These are phyloP conservation scores for Trypanosoma avium DNA, from an alignment of 208 protist species.

Conservation along the genomic window DNA sequence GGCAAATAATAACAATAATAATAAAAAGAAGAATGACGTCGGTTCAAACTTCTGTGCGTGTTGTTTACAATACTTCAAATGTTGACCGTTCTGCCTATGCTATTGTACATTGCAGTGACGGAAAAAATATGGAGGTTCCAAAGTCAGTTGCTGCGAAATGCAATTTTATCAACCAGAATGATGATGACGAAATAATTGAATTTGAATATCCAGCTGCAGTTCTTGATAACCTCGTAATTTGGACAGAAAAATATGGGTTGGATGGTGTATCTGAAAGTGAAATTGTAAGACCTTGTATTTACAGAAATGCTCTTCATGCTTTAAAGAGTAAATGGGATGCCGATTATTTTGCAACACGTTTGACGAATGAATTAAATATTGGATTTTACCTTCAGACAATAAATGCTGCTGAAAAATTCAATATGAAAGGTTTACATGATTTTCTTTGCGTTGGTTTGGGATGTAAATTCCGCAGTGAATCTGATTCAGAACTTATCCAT, in stretches of 20 bases:
- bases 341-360: constrained; percentile 50
- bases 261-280: constrained; percentile 47
- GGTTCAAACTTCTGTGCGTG: neutral
- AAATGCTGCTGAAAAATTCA: constrained; percentile 69
- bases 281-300: constrained; percentile 61
- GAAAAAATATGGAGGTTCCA: constrained; percentile 50
- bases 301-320: constrained; percentile 65
- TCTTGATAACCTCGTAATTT: constrained; percentile 61
- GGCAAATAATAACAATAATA: neutral
- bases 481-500: constrained; percentile 47
- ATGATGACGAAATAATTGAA: constrained; percentile 34
- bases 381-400: constrained; percentile 66
- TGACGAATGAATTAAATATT: constrained; percentile 39
- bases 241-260: constrained; percentile 60
- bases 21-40: constrained; percentile 10
- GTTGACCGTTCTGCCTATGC: constrained; percentile 14
- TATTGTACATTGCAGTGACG: constrained; percentile 58
- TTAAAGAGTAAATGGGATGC: constrained; percentile 69
- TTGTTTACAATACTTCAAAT: constrained; percentile 16
- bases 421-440: constrained; percentile 68
- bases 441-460: constrained; percentile 69
- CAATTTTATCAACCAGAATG: constrained; percentile 46
- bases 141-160: constrained; percentile 34
- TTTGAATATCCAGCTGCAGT: constrained; percentile 60
- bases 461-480: constrained; percentile 72